Evolutionary conservation across 73 alveolate species (phyloP), one percentile per base, ranked within the genome.

Genomic region (Paramecium sexaurelia): DNA sequence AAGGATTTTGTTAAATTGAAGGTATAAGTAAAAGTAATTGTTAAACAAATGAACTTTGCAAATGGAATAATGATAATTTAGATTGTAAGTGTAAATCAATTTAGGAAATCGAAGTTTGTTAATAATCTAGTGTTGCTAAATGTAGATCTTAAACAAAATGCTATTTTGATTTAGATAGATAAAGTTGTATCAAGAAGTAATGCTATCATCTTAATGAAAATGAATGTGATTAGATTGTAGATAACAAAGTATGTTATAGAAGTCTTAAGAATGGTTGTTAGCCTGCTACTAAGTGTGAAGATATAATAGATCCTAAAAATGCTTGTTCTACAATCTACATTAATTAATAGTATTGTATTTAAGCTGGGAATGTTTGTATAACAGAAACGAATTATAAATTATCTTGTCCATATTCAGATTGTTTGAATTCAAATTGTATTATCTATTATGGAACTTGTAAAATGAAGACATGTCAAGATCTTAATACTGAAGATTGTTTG

Each of bases 361-460:
- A 43, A 26, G 71, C 75, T n/a, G 33, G 55, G 2, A 41, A 22
- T 15, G 19, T 36, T 1, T 78, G 90, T n/a, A 20, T 39, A 8
- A 24, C 75, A 39, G n/a, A 73, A n/a, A 78, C 69, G 9, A 78
- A 78, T 78, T 78, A 24, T 39, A 61, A 40, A 24, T 26, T 29
- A 24, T 78, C 3, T 22, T 78, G 90, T 41, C 75, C 90, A 29
- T 39, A 22, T 33, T 78, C 90, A 10, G 66, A 78, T 78, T 78
- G 90, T 78, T 41, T 26, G 3, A 39, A 78, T 45, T 7, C 40
- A 1, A 78, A 78, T 41, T 78, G 90, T 40, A 24, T 78, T 41
- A 20, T 36, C 7, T 20, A 37, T 17, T 41, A 78, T 20, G 73
- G 73, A 24, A 24, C 32, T 11, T 78, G 90, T 24, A 78, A 61